Evolutionary conservation across 352 stramenopile genomes (phyloP).

Genomic region (Phytopythium montanum): DNA sequence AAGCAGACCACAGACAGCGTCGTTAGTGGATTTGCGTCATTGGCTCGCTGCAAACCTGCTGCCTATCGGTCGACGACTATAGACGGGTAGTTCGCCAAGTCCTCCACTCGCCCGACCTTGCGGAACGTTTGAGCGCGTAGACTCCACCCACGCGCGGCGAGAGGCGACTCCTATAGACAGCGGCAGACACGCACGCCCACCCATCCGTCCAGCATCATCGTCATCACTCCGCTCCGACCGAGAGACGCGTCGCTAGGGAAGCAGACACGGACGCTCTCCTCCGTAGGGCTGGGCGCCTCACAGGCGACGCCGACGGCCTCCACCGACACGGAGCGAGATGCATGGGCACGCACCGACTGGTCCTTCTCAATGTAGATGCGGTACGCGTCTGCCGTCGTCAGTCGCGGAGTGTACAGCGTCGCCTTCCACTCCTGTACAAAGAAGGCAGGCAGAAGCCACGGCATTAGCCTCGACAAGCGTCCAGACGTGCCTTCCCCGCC

Average conservation of each 20-base stretch:
- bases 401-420: slow-evolving; percentile 53
- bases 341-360: slow-evolving; percentile 28
- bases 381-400: slow-evolving; percentile 72
- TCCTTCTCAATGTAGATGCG: slow-evolving; percentile 85
- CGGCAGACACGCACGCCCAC: slow-evolving; percentile 17
- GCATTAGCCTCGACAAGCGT: not conserved
- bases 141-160: slow-evolving; percentile 25
- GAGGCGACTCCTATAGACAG: slow-evolving; percentile 32
- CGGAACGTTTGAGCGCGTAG: slow-evolving; percentile 23
- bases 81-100: not conserved
- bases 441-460: not conserved
- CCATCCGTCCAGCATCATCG: slow-evolving; percentile 17
- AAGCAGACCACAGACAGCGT: not conserved
- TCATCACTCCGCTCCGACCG: not conserved
- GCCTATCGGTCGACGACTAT: not conserved
- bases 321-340: not conserved
- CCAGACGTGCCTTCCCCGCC: not conserved
- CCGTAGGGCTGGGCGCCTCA: not conserved
- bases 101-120: slow-evolving; percentile 13
- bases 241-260: not conserved
- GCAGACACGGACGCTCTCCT: not conserved
- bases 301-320: not conserved
- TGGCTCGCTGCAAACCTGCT: not conserved
- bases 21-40: not conserved
- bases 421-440: slow-evolving; percentile 32